phyloP scores from a whole-genome alignment of 2,329 filamentous ascomycete genomes.

The Cordyceps tenuipes region DNA sequence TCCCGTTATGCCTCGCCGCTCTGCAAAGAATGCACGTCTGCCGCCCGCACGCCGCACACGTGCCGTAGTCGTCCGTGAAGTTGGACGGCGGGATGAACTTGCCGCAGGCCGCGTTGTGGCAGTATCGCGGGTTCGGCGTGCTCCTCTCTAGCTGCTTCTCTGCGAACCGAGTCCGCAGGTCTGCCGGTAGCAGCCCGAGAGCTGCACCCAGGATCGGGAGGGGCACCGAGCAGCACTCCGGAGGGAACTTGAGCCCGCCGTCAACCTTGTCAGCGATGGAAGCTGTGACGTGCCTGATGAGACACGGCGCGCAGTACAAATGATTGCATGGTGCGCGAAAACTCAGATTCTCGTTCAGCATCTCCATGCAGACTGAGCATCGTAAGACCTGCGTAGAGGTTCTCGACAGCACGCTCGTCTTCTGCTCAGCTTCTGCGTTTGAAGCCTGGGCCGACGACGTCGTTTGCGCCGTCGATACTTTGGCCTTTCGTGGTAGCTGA shows the following conservation, averaged over 20 bases:
- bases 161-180: background rate
- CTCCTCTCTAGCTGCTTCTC: background rate
- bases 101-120: background rate
- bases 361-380: background rate
- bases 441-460: too few relatives aligned
- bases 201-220: background rate
- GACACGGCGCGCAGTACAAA: background rate
- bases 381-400: background rate
- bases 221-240: background rate
- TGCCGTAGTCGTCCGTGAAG: background rate
- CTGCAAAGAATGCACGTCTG: background rate
- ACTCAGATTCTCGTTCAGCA: too few relatives aligned
- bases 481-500: background rate
- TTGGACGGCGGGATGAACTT: background rate
- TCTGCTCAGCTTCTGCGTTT: too few relatives aligned
- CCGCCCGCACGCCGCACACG: background rate
- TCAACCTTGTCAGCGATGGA: background rate
- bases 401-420: too few relatives aligned
- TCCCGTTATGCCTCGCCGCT: background rate
- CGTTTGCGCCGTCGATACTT: background rate
- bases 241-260: background rate
- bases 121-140: background rate
- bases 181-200: background rate
- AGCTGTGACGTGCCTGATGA: background rate
- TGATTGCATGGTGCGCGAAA: background rate